Conservation (phyloP, 2,329 filamentous ascomycete species). For the Pyrenophora seminiperda region DNA sequence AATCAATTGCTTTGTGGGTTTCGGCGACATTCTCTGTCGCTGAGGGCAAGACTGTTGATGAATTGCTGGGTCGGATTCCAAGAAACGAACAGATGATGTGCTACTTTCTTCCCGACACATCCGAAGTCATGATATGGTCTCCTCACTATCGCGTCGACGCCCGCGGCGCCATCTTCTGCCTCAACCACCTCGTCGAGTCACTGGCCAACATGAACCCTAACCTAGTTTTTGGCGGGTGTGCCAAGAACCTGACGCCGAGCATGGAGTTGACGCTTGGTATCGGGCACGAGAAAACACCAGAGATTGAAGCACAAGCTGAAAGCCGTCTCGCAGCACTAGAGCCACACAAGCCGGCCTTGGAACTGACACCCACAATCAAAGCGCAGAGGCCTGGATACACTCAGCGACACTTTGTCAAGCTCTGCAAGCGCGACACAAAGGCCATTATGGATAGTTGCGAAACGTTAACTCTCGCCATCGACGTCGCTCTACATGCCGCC, state of each 20-base stretch:
- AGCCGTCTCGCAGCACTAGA: slow-evolving; percentile 25
- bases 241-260: slow-evolving; percentile 31
- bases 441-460: slow-evolving; percentile 18
- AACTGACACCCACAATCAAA: slow-evolving; percentile 21
- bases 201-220: slow-evolving; percentile 24
- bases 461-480: slow-evolving; percentile 12
- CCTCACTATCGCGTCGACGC: slow-evolving; percentile 35
- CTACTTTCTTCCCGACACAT: slow-evolving; percentile 28
- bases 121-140: slow-evolving; percentile 31
- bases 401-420: slow-evolving; percentile 9
- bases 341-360: slow-evolving; percentile 25
- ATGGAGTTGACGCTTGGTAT: slow-evolving; percentile 29
- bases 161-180: slow-evolving; percentile 32
- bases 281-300: slow-evolving; percentile 18
- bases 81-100: slow-evolving; percentile 37
- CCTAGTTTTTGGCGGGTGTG: slow-evolving; percentile 29
- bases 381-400: slow-evolving; percentile 14
- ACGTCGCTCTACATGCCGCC: slow-evolving; percentile 23
- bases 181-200: slow-evolving; percentile 29
- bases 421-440: slow-evolving; percentile 17
- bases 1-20: slow-evolving; percentile 29
- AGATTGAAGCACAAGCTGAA: slow-evolving; percentile 22
- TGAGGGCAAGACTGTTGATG: slow-evolving; percentile 24
- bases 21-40: slow-evolving; percentile 30
- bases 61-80: slow-evolving; percentile 29